Percentiles rank a stretch among this genome's conserved stretches.
These are phyloP conservation scores for Pseudevernia furfuracea DNA, from an alignment of 495 filamentous ascomycete genomes.

Conservation along the genomic window DNA sequence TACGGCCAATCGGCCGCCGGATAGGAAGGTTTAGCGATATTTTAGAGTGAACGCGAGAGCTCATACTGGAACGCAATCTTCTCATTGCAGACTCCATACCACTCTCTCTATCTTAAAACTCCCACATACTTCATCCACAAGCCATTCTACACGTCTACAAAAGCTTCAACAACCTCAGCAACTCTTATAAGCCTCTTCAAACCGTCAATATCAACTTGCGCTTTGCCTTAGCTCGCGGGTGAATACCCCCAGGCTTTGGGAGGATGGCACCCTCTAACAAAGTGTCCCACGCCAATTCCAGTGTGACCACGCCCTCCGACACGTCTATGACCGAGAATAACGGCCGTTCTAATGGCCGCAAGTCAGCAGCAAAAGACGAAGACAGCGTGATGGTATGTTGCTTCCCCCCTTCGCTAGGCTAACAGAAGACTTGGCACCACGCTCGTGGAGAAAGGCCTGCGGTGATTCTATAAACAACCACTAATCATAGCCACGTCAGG, in stretches of 20 bases:
- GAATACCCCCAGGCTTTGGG: slow-evolving; percentile 9
- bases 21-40: slow-evolving; percentile 14
- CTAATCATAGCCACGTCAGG: slow-evolving; percentile 37
- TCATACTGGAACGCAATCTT: slow-evolving; percentile 11
- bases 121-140: slow-evolving; percentile 10
- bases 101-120: not conserved
- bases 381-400: slow-evolving; percentile 41
- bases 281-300: slow-evolving; percentile 40
- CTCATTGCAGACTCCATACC: slow-evolving; percentile 4
- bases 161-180: not conserved
- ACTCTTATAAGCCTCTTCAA: not conserved
- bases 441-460: not conserved
- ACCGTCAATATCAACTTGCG: slow-evolving; percentile 17
- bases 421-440: not conserved
- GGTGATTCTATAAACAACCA: not conserved
- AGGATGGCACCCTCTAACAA: slow-evolving; percentile 54
- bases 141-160: slow-evolving; percentile 13
- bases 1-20: slow-evolving; percentile 4
- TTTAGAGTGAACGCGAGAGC: slow-evolving; percentile 17
- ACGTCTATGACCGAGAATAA: slow-evolving; percentile 56
- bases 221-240: slow-evolving; percentile 10
- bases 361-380: slow-evolving; percentile 39
- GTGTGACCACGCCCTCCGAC: slow-evolving; percentile 44
- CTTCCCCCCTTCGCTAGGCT: not conserved
- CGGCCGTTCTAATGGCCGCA: slow-evolving; percentile 39